A percentile compares a stretch with the other conserved stretches of the same genome.
Conservation (phyloP, 495 filamentous ascomycete species). For the Bathelium albidoporum region DNA sequence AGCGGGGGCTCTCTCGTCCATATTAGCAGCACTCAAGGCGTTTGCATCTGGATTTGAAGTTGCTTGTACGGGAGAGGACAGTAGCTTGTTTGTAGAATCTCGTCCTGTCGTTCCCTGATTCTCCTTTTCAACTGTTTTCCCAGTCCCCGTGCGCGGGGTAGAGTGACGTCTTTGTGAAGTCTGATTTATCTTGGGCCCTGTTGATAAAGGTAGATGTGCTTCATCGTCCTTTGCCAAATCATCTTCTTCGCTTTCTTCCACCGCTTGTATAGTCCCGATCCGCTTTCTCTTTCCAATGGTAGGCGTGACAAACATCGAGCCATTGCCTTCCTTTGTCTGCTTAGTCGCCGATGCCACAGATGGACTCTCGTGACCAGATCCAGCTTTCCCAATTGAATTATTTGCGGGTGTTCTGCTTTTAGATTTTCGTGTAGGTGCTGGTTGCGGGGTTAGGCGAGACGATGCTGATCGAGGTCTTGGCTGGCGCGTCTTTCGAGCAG, state of each 20-base stretch:
- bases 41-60: not conserved
- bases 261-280: not conserved
- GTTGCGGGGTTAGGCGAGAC: not conserved
- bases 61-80: not conserved
- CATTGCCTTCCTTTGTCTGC: not conserved
- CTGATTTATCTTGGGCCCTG: not conserved
- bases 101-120: not conserved
- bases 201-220: not conserved
- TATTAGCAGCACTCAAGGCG: not conserved
- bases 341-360: not conserved
- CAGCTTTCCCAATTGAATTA: not conserved
- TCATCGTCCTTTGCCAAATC: not conserved
- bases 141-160: no score
- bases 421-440: not conserved
- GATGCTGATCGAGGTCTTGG: not conserved
- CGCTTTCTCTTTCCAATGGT: constrained; percentile 9
- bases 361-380: not conserved
- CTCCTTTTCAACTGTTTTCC: not conserved
- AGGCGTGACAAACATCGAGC: not conserved
- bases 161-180: not conserved
- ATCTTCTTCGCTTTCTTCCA: constrained; percentile 1
- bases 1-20: not conserved
- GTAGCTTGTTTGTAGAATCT: not conserved
- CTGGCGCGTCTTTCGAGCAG: not conserved
- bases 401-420: not conserved